These are phyloP conservation scores for Stachybotrys chlorohalonatus DNA, from an alignment of 2,329 filamentous ascomycete species.

Conservation along the genomic window DNA sequence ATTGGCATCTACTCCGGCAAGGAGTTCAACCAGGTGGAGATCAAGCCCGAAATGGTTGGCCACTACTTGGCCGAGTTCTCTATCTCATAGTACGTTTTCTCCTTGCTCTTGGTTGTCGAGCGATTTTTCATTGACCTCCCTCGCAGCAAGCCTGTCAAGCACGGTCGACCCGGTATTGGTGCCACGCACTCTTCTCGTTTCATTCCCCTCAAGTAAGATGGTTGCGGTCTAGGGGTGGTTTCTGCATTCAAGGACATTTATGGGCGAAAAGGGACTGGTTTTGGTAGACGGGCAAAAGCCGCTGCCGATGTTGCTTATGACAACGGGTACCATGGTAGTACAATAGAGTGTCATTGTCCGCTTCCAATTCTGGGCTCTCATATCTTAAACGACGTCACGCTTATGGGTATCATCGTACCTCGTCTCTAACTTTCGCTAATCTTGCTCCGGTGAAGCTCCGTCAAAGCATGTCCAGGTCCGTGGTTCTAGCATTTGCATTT, in stretches of 20 bases:
- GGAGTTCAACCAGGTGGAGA: conserved; percentile 99
- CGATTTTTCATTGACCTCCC: conserved; percentile 35
- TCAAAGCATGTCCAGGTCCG: too few species aligned
- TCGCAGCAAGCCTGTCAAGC: conserved; percentile 95
- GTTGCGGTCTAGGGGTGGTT: conserved; percentile 40
- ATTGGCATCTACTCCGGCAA: conserved; percentile 99
- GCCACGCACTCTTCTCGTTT: conserved; percentile 99
- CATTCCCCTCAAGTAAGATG: conserved; percentile 99
- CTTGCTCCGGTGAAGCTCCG: too few species aligned
- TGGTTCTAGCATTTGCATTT: too few species aligned
- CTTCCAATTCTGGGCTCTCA: not conserved
- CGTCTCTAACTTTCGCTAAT: not conserved
- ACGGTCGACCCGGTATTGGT: conserved; percentile 99
- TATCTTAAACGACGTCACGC: not conserved
- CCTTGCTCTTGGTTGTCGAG: not conserved
- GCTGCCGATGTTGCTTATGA: conserved; percentile 36
- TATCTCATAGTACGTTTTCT: conserved; percentile 86
- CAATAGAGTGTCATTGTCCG: conserved; percentile 30
- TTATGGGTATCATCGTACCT: not conserved
- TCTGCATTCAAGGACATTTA: conserved; percentile 49
- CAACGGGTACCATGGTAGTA: conserved; percentile 35
- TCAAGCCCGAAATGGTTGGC: conserved; percentile 99
- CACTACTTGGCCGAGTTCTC: conserved; percentile 99
- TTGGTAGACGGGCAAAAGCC: conserved; percentile 37
- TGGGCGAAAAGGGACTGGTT: conserved; percentile 48